A percentile compares a stretch with the other conserved stretches of the same genome.
These are phyloP conservation scores for Xylariaceae sp. DNA, from an alignment of 2,329 filamentous ascomycete species.

Conservation along the genomic window DNA sequence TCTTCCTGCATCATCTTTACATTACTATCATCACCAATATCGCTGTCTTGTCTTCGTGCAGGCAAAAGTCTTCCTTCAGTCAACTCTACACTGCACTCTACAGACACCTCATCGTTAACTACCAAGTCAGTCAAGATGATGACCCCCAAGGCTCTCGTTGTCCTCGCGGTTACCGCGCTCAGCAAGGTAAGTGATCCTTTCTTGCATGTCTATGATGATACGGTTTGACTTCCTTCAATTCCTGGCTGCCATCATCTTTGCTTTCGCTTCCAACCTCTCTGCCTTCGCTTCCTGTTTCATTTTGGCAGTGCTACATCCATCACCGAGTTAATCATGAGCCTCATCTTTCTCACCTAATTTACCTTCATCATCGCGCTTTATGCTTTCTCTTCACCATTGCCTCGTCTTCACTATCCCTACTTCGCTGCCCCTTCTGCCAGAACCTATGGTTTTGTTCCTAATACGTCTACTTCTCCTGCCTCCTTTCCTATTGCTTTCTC, in stretches of 20 bases:
- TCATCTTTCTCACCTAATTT: no score
- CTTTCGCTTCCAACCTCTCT: slow-evolving; percentile 1
- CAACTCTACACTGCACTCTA: slow-evolving; percentile 9
- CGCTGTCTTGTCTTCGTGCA: slow-evolving; percentile 2
- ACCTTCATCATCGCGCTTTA: no score
- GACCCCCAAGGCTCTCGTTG: slow-evolving; percentile 23
- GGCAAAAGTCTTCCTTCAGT: slow-evolving; percentile 7
- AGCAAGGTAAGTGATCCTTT: slow-evolving; percentile 26
- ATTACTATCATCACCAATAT: not conserved
- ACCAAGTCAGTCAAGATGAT: slow-evolving; percentile 28
- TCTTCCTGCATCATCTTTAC: not conserved
- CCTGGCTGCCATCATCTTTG: not conserved
- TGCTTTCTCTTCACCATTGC: no score
- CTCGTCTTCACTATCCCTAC: no score
- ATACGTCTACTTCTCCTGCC: no score
- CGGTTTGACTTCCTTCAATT: not conserved
- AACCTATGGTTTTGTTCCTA: no score
- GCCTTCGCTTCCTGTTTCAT: not conserved
- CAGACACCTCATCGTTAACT: no score
- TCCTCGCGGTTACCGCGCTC: slow-evolving; percentile 21
- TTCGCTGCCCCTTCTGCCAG: no score
- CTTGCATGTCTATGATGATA: no score
- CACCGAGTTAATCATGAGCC: no score
- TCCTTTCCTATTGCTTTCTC: no score
- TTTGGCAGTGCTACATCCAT: no score